A percentile compares a stretch with the other conserved stretches of the same genome.
Conservation (phyloP, 108 stramenopile species). For the Conticribra weissflogii region DNA sequence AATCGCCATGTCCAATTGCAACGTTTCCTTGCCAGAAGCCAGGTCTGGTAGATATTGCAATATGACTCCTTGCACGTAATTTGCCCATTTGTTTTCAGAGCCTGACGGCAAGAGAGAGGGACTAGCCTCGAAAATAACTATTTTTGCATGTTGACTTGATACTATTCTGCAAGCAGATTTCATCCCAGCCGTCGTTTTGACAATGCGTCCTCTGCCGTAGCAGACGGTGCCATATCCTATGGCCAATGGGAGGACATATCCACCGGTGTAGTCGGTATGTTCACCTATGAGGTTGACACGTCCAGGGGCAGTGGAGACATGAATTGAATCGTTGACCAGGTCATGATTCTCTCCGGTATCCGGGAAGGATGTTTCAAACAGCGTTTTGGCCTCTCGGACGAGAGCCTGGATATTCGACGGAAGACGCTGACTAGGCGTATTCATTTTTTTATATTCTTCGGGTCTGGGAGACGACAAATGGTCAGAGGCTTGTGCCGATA, state of each 20-base stretch:
- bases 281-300: constrained; percentile 94
- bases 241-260: constrained; percentile 93
- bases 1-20: constrained; percentile 62
- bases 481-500: too few relatives aligned
- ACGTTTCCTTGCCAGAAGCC: constrained; percentile 50
- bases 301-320: constrained; percentile 69
- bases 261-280: constrained; percentile 97
- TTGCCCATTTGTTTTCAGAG: constrained; percentile 66
- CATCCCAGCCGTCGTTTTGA: constrained; percentile 10
- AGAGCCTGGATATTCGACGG: constrained; percentile 33
- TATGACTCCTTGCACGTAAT: constrained; percentile 91
- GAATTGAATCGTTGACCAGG: not conserved
- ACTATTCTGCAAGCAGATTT: constrained; percentile 53
- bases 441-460: too few relatives aligned
- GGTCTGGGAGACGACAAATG: too few relatives aligned
- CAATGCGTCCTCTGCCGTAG: constrained; percentile 61
- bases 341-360: constrained; percentile 3
- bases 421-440: not conserved
- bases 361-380: constrained; percentile 35
- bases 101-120: constrained; percentile 52
- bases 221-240: constrained; percentile 80
- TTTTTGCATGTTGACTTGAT: constrained; percentile 39
- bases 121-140: constrained; percentile 51
- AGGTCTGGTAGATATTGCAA: constrained; percentile 84
- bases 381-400: constrained; percentile 36